Evolutionary conservation across 495 filamentous ascomycete genomes (phyloP), one percentile per base, ranked within the genome.

Genomic region (Penicillium nucicola): DNA sequence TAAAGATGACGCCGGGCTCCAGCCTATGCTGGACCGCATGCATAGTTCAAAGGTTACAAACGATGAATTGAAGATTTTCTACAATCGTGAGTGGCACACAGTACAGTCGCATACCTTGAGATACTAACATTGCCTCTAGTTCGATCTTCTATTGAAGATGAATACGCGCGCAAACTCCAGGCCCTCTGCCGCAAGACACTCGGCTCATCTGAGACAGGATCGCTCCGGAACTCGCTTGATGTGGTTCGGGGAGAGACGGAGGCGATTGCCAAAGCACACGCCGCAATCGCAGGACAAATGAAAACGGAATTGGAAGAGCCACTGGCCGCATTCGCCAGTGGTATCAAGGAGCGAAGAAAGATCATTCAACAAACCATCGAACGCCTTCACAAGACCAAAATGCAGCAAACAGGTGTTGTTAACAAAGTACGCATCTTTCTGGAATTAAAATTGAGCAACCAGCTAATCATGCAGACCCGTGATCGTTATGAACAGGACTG

Each of bases 401-500:
- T 87, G 53, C 88, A 92, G 65, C 95, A 99, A 64, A 97, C 92
- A 3, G 79, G 87, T 38, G 64, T 79, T 31, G 92, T 96, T 22
- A 97, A 97, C 73, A 97, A 97, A 81, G 89, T 89, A 48, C 48
- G 55, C 47, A 41, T 2, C n/a, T 0, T n/a, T 2, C 11, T 0
- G 12, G 2, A 11, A 6, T 3, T 12, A 9, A 6, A 5, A 2
- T 6, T 17, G 13, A 10, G 14, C n/a, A 10, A 28, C 23, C 30
- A 51, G 38, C 70, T 78, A 42, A 77, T 45, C 12, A 30, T 10
- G 10, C 54, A 92, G 89, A 86, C 91, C 19, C 81, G 93, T 20
- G 95, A 99, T 73, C 82, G 85, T 22, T 99, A 90, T 57, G 95
- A 99, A 66, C 92, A 97, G 67, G 95, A 99, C 48, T 97, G 91